Base-by-base conservation (phyloP, 139 green algal species). In the Micractinium sp. region DNA sequence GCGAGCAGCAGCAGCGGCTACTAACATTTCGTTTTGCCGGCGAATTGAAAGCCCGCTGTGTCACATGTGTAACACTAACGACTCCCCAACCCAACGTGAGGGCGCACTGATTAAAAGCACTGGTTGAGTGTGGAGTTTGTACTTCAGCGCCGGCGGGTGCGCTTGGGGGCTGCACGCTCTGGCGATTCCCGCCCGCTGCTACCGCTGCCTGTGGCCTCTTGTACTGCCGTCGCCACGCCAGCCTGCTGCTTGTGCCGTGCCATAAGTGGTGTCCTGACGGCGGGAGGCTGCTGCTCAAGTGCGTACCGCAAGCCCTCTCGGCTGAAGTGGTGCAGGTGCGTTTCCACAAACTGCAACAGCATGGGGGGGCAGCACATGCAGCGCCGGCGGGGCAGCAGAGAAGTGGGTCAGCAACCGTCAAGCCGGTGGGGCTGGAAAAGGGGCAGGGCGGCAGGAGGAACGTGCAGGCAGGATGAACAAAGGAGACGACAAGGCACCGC, bases 291-390 rank as follows among this genome's bases (percentile, higher is more conserved):
- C 35, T 86, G 75, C 76, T 90, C 86, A n/a, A 90, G 76, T 0
- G 86, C 86, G 56, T 90, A 90, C n/a, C 86, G 76, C 31, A 90
- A 76, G 7, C 86, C 86, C 77, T 90, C 86, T 9, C 56, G 33
- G 25, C 18, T 90, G 35, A 90, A 90, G 16, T 90, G 56, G 3
- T 41, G n/a, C 60, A 90, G 56, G 75, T 90, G 35, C 3, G 56
- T 35, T 33, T 85, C 75, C 14, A 63, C 75, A 63, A 90, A 90
- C 38, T 63, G 36, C 41, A 60, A 9, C 20, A 56, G 0, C 63
- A 23, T 2, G 14, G 63, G 20, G 63, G 9, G 63, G 63, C 63
- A 71, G 63, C 18, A 27, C 12, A 5, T 16, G 47, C 47, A 56
- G 47, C 47, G 9, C 7, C 47, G 9, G 9, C 47, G 47, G 47